Evolutionary conservation across 371 early-diverging fungal species (phyloP).

Genomic region (Mucor ambiguus): DNA sequence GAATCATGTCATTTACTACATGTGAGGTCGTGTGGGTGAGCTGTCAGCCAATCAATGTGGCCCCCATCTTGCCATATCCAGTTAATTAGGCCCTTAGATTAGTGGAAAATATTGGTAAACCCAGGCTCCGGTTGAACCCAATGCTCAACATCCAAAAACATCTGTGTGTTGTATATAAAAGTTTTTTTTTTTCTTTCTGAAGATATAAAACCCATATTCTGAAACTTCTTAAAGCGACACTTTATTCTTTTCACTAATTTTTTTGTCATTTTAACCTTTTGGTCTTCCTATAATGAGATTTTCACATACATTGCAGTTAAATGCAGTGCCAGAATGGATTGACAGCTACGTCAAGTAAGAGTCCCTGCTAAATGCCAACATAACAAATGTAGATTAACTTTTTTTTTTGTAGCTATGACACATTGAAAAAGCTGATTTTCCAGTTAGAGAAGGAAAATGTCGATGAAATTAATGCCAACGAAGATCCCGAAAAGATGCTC

Average conservation of each 20-base stretch:
- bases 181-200: conserved; percentile 7
- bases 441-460: conserved; percentile 86
- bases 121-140: conserved; percentile 14
- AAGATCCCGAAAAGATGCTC: conserved; percentile 28
- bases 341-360: conserved; percentile 75
- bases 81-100: conserved; percentile 1
- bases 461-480: conserved; percentile 34
- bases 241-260: not conserved
- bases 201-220: not conserved
- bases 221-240: not conserved
- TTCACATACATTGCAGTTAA: conserved; percentile 85
- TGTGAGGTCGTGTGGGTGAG: conserved; percentile 9
- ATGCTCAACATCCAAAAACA: not conserved
- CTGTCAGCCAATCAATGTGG: not conserved
- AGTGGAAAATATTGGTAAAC: not conserved
- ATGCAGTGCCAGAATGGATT: conserved; percentile 91
- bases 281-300: conserved; percentile 74
- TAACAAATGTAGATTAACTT: conserved; percentile 2
- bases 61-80: not conserved
- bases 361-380: not conserved
- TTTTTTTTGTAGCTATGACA: conserved; percentile 66
- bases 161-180: not conserved
- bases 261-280: conserved; percentile 4
- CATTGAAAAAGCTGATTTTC: conserved; percentile 89
- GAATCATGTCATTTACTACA: conserved; percentile 2